A percentile compares a stretch with the other conserved stretches of the same genome.
Conservation (phyloP, 2,329 filamentous ascomycete species). For the Pseudogymnoascus sp. region DNA sequence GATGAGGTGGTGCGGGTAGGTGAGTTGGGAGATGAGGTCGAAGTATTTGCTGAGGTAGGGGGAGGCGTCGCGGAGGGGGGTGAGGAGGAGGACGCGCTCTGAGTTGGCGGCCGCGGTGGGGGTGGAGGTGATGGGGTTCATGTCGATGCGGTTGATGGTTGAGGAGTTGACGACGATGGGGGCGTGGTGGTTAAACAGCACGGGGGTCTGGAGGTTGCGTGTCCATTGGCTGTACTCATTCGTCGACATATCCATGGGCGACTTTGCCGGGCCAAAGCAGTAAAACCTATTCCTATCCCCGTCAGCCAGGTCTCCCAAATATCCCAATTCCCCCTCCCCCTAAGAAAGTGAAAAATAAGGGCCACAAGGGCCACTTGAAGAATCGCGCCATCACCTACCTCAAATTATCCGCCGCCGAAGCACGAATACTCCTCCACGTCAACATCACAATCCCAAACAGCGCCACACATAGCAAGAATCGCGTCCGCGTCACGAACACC, state of each 20-base stretch:
- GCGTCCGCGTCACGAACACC: constrained; percentile 64
- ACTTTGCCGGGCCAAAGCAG: constrained; percentile 90
- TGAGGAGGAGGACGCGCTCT: constrained; percentile 85
- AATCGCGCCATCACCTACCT: constrained; percentile 46
- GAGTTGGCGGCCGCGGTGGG: constrained; percentile 68
- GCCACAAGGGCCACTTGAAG: constrained; percentile 1
- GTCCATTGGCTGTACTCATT: constrained; percentile 91
- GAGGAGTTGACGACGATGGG: constrained; percentile 75
- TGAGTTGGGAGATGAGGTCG: constrained; percentile 79
- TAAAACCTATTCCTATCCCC: constrained; percentile 60
- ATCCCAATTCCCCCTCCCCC: constrained; percentile 5
- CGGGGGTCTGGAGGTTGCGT: constrained; percentile 79
- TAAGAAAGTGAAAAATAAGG: not conserved
- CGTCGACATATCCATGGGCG: constrained; percentile 89
- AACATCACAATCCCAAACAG: constrained; percentile 64
- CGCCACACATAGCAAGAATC: constrained; percentile 67
- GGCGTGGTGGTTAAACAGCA: constrained; percentile 92
- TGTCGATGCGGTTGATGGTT: constrained; percentile 69
- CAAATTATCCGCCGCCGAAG: constrained; percentile 79
- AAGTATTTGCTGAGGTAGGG: constrained; percentile 82
- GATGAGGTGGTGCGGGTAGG: constrained; percentile 91
- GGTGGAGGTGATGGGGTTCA: constrained; percentile 79
- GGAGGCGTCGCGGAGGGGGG: constrained; percentile 83
- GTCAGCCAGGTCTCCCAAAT: no score
- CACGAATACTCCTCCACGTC: constrained; percentile 79